Evolutionary conservation across 768 basidiomycete genomes (phyloP), one percentile per base, ranked within the genome.

Genomic region (Termitomyces sp.): DNA sequence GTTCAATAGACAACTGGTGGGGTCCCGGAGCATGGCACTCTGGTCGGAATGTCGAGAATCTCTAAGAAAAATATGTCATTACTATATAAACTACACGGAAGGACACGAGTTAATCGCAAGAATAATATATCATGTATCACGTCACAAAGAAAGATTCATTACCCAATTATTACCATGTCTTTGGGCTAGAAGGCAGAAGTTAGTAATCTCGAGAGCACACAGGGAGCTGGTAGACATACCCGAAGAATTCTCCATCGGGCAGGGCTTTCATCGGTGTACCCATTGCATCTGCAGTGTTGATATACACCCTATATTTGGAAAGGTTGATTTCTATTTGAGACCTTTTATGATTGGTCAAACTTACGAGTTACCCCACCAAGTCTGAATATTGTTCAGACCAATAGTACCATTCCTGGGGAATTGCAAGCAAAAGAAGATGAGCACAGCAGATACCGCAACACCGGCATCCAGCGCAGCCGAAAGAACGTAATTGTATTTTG

Each of bases 331-430:
- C 37, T 9, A 58, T 34, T 29, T 15, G 8, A 8, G n/a, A 9
- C 14, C 32, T 15, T 31, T 7, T 4, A 34, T 17, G 31, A n/a
- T n/a, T 20, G 7, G 45, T 8, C 15, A 74, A 69, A 62, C 77
- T 55, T 57, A 78, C 77, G 74, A 81, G 63, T 91, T 91, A 11
- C 89, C 90, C 89, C 88, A 91, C 90, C 89, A 91, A 3, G 63
- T 56, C 62, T 83, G 82, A 47, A 91, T 69, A 7, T 62, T 86
- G 38, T 76, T 73, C 11, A 68, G 5, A 6, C 86, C 89, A 63
- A 91, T 88, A 11, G 72, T 73, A 3, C 88, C 87, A 59, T 88
- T 79, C 60, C 63, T 63, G 2, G 88, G 89, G 66, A 83, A 89
- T 71, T 91, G 84, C n/a, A 89, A 76, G 42, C 56, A 59, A 60